phyloP scores from a whole-genome alignment of 208 protist genomes.

The Herpetomonas tarakana region DNA sequence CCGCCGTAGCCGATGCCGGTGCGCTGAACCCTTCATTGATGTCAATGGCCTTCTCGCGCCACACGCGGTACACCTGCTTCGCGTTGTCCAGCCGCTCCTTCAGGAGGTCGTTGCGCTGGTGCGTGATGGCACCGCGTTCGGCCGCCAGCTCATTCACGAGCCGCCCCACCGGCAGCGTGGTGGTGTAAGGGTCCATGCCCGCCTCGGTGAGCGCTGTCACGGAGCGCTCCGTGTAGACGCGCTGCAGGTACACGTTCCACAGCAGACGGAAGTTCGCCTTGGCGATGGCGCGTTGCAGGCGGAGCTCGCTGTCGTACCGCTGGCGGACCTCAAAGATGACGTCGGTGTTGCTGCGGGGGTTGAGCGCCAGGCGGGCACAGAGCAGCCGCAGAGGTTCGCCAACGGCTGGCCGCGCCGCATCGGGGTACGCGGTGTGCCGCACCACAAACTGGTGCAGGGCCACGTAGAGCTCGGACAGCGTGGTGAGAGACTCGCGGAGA shows the following conservation, averaged over 20 bases:
- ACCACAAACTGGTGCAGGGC: conserved; percentile 58
- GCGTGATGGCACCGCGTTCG: conserved; percentile 34
- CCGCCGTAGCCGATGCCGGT: conserved; percentile 24
- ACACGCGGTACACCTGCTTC: conserved; percentile 75
- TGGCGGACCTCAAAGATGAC: conserved; percentile 59
- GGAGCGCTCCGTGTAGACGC: conserved; percentile 57
- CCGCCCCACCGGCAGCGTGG: conserved; percentile 50
- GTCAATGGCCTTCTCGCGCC: conserved; percentile 73
- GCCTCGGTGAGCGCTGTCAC: conserved; percentile 49
- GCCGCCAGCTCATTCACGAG: conserved; percentile 62
- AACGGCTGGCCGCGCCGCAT: conserved; percentile 39
- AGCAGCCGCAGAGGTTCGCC: conserved; percentile 47
- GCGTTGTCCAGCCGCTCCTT: conserved; percentile 72
- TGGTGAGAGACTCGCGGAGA: conserved; percentile 60
- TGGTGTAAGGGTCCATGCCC: conserved; percentile 58
- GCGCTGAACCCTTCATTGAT: conserved; percentile 50
- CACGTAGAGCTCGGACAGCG: conserved; percentile 66
- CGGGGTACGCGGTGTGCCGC: conserved; percentile 29
- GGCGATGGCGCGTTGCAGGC: conserved; percentile 45
- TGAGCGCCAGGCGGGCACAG: conserved; percentile 56
- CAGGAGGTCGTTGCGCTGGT: conserved; percentile 34
- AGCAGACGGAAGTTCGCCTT: conserved; percentile 45
- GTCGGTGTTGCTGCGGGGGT: conserved; percentile 47
- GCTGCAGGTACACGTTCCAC: conserved; percentile 69
- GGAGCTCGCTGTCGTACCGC: conserved; percentile 50